Evolutionary conservation across 2,329 filamentous ascomycete genomes (phyloP), one percentile per base, ranked within the genome.

Genomic region (Fonsecaea monophora): DNA sequence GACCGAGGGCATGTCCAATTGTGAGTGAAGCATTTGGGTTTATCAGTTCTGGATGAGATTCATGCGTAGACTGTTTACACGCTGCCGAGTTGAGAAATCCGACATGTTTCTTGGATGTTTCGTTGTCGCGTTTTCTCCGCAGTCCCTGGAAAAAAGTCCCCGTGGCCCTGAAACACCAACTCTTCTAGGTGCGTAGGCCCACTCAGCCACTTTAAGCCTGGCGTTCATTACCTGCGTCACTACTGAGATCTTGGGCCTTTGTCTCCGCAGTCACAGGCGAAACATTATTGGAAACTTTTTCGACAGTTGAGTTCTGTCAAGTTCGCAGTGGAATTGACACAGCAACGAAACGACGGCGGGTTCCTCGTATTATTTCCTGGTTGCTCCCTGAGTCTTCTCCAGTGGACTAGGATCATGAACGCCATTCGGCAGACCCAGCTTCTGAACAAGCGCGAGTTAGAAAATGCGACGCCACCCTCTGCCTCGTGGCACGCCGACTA

Each of bases 401-500:
- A 45, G 21, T 2, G 13, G 7, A 30, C 13, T 35, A 2, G 21
- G 50, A 70, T 72, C 34, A 99, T 99, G 95, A 97, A 99, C 78
- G 90, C 92, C 73, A 95, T 99, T 73, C 91, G 93, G 73, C 90
- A 93, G 66, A 95, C 97, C 68, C 92, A 96, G 78, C 89, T 90
- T 77, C 90, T 99, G 67, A 99, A 99, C 78, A 92, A 95, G 82
- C 90, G 89, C 73, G 95, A 99, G 80, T 91, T 99, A 69, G 94
- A 97, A 78, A 89, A 92, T 77, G 92, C 90, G 76, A 86, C 93
- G 74, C 94, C 92, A 73, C 90, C 94, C 50, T 89, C 93, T 80
- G 94, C 90, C 70, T 97, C 94, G 65, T 98, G 94, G 94, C 94
- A 98, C 78, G 90, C 90, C 78, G 96, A 99, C 82, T 99, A 98